Evolutionary conservation across 441 rosid species (phyloP), one percentile per base, ranked within the genome.

Genomic region (Mallotus japonicus): DNA sequence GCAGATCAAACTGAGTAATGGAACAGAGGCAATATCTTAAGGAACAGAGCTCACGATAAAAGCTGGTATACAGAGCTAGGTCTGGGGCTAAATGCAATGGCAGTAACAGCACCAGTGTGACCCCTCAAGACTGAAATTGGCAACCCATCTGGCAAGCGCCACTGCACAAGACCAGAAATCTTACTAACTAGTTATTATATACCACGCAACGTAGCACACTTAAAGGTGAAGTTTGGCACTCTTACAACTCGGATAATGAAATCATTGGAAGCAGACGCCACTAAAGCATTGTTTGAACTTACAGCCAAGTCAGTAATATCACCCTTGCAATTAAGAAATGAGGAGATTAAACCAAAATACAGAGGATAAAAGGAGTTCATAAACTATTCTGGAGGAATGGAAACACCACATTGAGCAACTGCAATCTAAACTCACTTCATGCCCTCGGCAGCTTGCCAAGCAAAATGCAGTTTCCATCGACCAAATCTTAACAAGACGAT

Each of bases 391-490:
- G 19, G 34, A 55, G 67, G 51, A 3, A 50, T 59, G 56, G 20
- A 24, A 32, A 42, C 22, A 62, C 55, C 75, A 70, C 57, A 69
- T 55, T 78, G 58, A 65, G 69, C 62, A 53, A 37, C 28, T 68
- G 70, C 71, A 68, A 67, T 70, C 47, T 64, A 69, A 77, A 92
- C 94, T 83, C 84, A 93, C 99, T 84, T 93, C 99, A 81, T 96
- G 99, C 58, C 99, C 99, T 80, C 97, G 92, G 76, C 99, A 96
- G 86, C 97, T 96, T 71, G 98, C 95, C 87, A 96, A 86, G 85
- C 98, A 96, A 85, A 92, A 90, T 72, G 99, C 98, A 83, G 97
- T 89, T 73, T 96, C 99, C 99, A 93, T 92, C 16, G 98, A 92
- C 99, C 99, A 96, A 76, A 96, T 84, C 87, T 96, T 96, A 77